Evolutionary conservation across 805 yeast genomes (phyloP).

Genomic region (Candida lessepsii): DNA sequence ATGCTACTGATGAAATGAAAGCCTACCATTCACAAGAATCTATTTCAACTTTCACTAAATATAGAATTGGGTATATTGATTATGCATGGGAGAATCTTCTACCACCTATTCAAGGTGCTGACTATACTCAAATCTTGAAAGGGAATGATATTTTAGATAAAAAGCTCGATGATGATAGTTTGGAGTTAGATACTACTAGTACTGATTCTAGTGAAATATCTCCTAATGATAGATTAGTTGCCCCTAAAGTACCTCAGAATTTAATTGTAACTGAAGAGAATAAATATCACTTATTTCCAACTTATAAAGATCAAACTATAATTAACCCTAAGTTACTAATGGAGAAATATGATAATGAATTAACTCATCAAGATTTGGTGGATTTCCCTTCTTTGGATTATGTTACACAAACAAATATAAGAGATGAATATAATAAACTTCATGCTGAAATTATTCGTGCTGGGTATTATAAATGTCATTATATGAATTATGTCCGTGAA

Average conservation of each 20-base stretch:
- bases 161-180: constrained; percentile 6
- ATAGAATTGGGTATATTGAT: constrained; percentile 65
- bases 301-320: constrained; percentile 26
- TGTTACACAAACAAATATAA: constrained; percentile 58
- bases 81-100: constrained; percentile 68
- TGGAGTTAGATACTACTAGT: not conserved
- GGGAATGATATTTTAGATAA: not conserved
- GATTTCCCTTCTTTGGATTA: constrained; percentile 65
- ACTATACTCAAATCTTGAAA: constrained; percentile 16
- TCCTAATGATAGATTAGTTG: constrained; percentile 27
- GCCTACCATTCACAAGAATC: constrained; percentile 75
- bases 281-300: constrained; percentile 34
- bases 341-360: constrained; percentile 55
- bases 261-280: constrained; percentile 39
- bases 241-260: constrained; percentile 54
- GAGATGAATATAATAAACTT: constrained; percentile 57
- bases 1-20: constrained; percentile 88
- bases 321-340: constrained; percentile 56
- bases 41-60: constrained; percentile 47
- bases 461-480: constrained; percentile 72
- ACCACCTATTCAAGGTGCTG: constrained; percentile 89
- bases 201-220: not conserved
- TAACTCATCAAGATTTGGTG: constrained; percentile 55
- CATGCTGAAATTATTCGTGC: constrained; percentile 53
- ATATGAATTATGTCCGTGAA: constrained; percentile 72